Base-by-base conservation (phyloP, 495 filamentous ascomycete species). In the Penicillium chermesinum region DNA sequence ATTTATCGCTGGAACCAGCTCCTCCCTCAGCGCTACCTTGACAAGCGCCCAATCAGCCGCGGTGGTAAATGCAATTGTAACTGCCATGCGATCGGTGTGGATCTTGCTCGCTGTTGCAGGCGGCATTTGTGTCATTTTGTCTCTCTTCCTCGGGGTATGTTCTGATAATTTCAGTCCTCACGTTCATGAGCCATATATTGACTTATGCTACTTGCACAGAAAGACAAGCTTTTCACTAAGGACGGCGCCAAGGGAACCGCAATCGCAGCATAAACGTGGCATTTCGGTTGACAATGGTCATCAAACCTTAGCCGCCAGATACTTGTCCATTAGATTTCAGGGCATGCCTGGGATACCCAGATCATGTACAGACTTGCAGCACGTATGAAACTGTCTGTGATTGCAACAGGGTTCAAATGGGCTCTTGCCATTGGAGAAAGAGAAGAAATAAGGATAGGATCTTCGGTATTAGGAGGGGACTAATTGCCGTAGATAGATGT, bases 1-100 rank as follows among this genome's bases (percentile, higher is more conserved):
- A 10, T 38, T 38, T 38, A 38, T 38, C 19, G 36, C 36, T 38
- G 36, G 36, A 18, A 38, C 36, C 36, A 38, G 36, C 36, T 38
- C 36, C 36, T 7, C 6, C 36, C 36, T 38, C 36, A 38, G 36
- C 1, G 36, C 6, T 10, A 38, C 15, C n/a, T 38, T 38, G 1
- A 38, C 36, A 38, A 38, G 36, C 36, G 6, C 36, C 36, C 36
- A 38, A 10, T 38, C 36, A 5, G n/a, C 14, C 36, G 36, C 36
- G 15, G 36, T 38, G 6, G 19, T 1, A 7, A 12, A 38, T 38
- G 36, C 36, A 17, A 38, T 38, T 10, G 12, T 38, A 5, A 10
- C 19, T 15, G 36, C 36, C 14, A 38, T 38, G 36, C n/a, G 36
- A 38, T 38, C 36, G 1, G 36, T 38, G 10, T 38, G 36, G 36